A percentile compares a stretch with the other conserved stretches of the same genome.
Conservation (phyloP, 768 basidiomycete species). For the Naematelia encephala region DNA sequence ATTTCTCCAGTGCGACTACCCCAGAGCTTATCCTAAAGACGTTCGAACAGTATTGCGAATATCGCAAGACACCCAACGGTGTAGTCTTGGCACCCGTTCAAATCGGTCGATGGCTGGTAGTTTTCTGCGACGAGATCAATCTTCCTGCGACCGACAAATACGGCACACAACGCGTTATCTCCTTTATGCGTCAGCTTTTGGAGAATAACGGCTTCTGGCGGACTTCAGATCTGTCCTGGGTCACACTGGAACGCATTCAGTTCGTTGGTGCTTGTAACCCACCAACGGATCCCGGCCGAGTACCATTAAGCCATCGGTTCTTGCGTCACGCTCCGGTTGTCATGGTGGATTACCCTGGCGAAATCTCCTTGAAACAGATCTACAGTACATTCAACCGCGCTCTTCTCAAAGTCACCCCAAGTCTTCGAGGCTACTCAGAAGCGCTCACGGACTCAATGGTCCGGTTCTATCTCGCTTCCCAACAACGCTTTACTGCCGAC, state of each 20-base stretch:
- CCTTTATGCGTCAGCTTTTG: slow-evolving; percentile 94
- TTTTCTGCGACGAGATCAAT: slow-evolving; percentile 99
- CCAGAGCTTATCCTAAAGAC: slow-evolving; percentile 98
- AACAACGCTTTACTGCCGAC: slow-evolving; percentile 91
- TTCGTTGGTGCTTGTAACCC: slow-evolving; percentile 99
- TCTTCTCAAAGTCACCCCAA: slow-evolving; percentile 90
- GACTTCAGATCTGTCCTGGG: slow-evolving; percentile 91
- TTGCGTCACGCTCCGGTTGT: slow-evolving; percentile 93
- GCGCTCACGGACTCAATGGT: slow-evolving; percentile 98
- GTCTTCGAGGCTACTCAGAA: slow-evolving; percentile 84
- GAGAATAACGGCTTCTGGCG: slow-evolving; percentile 95
- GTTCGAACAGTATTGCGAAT: slow-evolving; percentile 99
- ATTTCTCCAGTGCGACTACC: slow-evolving; percentile 98
- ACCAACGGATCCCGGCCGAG: slow-evolving; percentile 96
- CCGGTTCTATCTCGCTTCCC: slow-evolving; percentile 86
- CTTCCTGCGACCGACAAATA: slow-evolving; percentile 95
- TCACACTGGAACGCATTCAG: slow-evolving; percentile 95
- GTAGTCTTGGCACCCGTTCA: slow-evolving; percentile 89
- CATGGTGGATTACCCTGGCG: slow-evolving; percentile 99
- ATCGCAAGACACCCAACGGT: slow-evolving; percentile 97
- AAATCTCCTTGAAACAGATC: slow-evolving; percentile 93
- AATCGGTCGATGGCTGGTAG: slow-evolving; percentile 95
- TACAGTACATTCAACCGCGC: slow-evolving; percentile 98
- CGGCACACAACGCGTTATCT: slow-evolving; percentile 96
- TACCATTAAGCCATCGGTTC: slow-evolving; percentile 96